Base-by-base conservation (phyloP, 495 filamentous ascomycete species). In the Aspergillus diversus region DNA sequence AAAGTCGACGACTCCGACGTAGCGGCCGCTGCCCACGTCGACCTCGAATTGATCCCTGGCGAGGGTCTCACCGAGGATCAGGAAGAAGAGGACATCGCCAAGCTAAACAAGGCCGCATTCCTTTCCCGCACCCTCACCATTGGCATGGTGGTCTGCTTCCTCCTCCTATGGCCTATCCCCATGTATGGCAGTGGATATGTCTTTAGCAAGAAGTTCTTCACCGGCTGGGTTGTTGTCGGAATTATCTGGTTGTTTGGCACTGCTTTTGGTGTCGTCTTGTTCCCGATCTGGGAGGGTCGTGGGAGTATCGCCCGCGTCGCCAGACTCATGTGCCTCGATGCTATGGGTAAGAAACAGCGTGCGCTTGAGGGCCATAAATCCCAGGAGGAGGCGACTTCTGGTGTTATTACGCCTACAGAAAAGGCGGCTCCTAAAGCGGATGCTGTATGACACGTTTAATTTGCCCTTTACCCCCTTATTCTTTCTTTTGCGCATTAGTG, bases 91-190 rank as follows among this genome's bases (percentile, higher is more conserved):
- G 91, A 97, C 67, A 84, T 87, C 59, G 75, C 73, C 58, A 88
- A 91, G 61, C 84, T 97, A 37, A 74, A 84, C 67, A 84, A 85
- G 7, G 90, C 92, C 0, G 87, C 91, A 33, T 84, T 89, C 62
- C 92, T 96, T 69, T 92, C 93, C 11, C 91, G 91, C 66, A 85
- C 80, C 6, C 82, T 91, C 65, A 97, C 93, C 0, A 81, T 89
- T 27, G 77, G 86, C 67, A 83, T 97, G 80, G 92, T 93, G 0
- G 61, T 97, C 0, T 83, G 86, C 7, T 76, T 98, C 57, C 75
- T 98, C 3, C 81, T 98, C 21, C 83, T 97, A 52, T 98, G 94
- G 94, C 94, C 94, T 8, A 95, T 97, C 82, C 94, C 94, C 1
- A 86, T 98, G 87, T 98, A 96, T 71, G 94, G 92, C 7, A 81